These are phyloP conservation scores for Fusarium burgessii DNA, from an alignment of 2,329 filamentous ascomycete genomes.

Conservation along the genomic window DNA sequence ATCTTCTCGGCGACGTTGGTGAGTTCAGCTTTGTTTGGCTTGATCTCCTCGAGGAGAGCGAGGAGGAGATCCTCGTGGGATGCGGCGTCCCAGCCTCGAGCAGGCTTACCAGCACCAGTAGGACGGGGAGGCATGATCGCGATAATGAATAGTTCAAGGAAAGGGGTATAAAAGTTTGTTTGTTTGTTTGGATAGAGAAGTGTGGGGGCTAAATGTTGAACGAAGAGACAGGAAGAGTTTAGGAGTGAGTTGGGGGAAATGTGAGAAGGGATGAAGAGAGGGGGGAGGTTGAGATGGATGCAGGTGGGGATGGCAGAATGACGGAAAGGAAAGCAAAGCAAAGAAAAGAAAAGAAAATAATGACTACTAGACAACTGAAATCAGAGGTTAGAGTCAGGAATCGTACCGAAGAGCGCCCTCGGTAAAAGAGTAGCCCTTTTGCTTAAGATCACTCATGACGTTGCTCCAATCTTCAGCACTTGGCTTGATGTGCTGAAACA, in stretches of 20 bases:
- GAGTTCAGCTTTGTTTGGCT: conserved; percentile 52
- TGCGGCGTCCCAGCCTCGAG: conserved; percentile 52
- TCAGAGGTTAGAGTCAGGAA: conserved; percentile 1
- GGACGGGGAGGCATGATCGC: conserved; percentile 24
- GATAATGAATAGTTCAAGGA: not conserved
- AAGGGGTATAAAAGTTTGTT: not conserved
- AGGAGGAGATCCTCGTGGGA: conserved; percentile 56
- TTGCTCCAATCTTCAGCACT: conserved; percentile 49
- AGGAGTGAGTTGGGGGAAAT: not conserved
- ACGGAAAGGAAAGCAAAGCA: not conserved
- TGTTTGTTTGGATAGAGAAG: not conserved
- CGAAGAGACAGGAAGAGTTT: not conserved
- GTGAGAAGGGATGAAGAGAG: not conserved
- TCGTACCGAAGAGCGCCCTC: conserved; percentile 57
- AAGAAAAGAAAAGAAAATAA: not conserved
- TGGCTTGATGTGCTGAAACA: conserved; percentile 55
- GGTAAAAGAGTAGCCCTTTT: conserved; percentile 56
- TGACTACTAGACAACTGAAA: not conserved
- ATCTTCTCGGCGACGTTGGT: conserved; percentile 49
- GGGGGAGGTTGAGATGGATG: not conserved
- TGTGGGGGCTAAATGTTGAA: not conserved
- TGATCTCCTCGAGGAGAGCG: conserved; percentile 52
- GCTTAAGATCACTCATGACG: conserved; percentile 54
- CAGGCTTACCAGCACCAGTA: conserved; percentile 34
- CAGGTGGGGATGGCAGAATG: not conserved